Evolutionary conservation across 179 eudicot species (phyloP), one percentile per base, ranked within the genome.

Genomic region (Camellia oleifera): DNA sequence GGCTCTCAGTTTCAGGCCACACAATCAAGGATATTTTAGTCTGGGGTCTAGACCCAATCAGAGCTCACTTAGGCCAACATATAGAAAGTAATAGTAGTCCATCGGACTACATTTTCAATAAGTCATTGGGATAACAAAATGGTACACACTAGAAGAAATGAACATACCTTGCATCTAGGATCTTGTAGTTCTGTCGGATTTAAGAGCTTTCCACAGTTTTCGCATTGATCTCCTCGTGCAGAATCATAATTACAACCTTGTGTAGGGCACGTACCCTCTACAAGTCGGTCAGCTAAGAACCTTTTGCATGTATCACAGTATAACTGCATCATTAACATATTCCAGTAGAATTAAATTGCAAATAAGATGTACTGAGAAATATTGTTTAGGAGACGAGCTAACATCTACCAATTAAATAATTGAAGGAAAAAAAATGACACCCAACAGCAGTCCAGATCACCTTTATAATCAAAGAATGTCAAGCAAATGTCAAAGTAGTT

Each of bases 141-240:
- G 6, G 12, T 17, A 75, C 52, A 57, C 62, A 23, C 32, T 72
- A 18, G 32, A 69, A 26, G 69, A 68, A 66, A 76, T 67, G 12
- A 44, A 68, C 79, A 20, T 72, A 88, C 99, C 91, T 94, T 96
- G 93, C 99, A 96, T 78, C 85, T 90, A 40, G 99, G 99, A 64
- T 96, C 90, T 68, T 84, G 83, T 74, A 96, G 85, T 60, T 96
- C 99, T 17, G 97, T 94, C 8, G 99, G 97, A 84, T 96, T 94
- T 74, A 96, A 82, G 68, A 96, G 96, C 79, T 94, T 88, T 66
- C 96, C 94, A 82, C 99, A 96, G 48, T 94, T 94, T 78, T 96
- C 99, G 84, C 99, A 96, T 78, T 96, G 99, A 86, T 96, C 99
- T 40, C 99, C 99, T 83, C 98, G 90, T 67, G 99, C 99, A 78